These are phyloP conservation scores for Cinnamomum chago DNA, from an alignment of 164 flowering plant genomes.

Conservation along the genomic window DNA sequence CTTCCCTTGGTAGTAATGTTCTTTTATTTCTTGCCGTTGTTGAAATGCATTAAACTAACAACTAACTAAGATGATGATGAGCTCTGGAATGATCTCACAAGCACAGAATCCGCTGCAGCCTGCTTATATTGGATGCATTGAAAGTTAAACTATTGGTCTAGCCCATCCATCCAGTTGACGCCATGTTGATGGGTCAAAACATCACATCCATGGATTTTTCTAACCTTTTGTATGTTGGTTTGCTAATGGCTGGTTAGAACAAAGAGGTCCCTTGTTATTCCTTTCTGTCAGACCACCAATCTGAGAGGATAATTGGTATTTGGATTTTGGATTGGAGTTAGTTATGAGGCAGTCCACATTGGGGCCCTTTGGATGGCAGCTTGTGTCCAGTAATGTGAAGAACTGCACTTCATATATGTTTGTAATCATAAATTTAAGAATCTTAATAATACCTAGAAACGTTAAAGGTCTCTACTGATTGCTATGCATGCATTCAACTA, in stretches of 20 bases:
- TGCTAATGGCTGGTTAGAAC: no score
- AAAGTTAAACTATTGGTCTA: neutral
- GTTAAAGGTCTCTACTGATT: neutral
- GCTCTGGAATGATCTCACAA: neutral
- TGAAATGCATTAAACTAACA: neutral
- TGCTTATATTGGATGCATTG: neutral
- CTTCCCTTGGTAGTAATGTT: neutral
- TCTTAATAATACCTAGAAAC: neutral
- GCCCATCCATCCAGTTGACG: neutral
- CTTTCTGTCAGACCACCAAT: neutral
- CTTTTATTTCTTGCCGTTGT: neutral
- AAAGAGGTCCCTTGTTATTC: no score
- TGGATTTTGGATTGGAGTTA: neutral
- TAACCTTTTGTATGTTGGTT: neutral
- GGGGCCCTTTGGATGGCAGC: neutral
- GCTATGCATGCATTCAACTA: neutral
- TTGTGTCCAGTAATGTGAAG: neutral
- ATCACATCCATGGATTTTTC: neutral
- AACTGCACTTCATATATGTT: no score
- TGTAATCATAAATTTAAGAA: no score
- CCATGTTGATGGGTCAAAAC: neutral
- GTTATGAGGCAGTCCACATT: neutral
- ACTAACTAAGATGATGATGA: neutral
- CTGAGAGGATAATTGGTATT: neutral
- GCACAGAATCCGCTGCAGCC: neutral